Percentiles rank a stretch among this genome's conserved stretches.
Evolutionary conservation across 768 basidiomycete species (phyloP).

Genomic region (Tulasnella sp.): DNA sequence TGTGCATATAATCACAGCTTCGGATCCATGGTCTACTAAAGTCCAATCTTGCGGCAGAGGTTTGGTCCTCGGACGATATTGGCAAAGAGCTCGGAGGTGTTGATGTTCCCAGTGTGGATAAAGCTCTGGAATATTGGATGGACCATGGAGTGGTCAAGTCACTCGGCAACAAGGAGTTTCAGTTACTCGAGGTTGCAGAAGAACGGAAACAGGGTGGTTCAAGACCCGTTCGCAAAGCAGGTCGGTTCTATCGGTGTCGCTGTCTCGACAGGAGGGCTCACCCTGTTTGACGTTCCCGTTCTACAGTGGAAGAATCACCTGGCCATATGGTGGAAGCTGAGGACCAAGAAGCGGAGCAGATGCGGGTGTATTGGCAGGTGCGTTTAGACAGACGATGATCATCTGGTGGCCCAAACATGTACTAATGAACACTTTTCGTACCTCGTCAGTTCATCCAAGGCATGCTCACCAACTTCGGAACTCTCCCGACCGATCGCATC

Average conservation of each 20-base stretch:
- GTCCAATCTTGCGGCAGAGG: constrained; percentile 40
- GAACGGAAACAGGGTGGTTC: constrained; percentile 35
- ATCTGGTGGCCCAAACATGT: background rate
- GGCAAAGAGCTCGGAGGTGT: constrained; percentile 58
- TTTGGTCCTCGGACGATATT: constrained; percentile 70
- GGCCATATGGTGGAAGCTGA: constrained; percentile 46
- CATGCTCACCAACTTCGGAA: constrained; percentile 83
- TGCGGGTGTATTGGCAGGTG: constrained; percentile 87
- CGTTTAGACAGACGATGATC: constrained; percentile 28
- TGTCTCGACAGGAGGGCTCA: background rate
- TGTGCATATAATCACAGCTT: constrained; percentile 32
- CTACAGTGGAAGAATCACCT: background rate
- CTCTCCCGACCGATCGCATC: constrained; percentile 73
- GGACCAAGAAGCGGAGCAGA: constrained; percentile 78
- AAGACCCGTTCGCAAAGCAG: constrained; percentile 15
- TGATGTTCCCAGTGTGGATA: constrained; percentile 60
- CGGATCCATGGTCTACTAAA: background rate
- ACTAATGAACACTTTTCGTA: constrained; percentile 15
- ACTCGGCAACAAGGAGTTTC: constrained; percentile 50
- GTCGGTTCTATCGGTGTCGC: background rate
- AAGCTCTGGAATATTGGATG: constrained; percentile 78
- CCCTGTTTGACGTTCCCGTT: background rate
- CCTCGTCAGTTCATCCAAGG: constrained; percentile 72
- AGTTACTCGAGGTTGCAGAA: constrained; percentile 60
- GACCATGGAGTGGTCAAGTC: constrained; percentile 77